Conservation (phyloP, 1,284 basidiomycete species). For the Phylloporus sp. region DNA sequence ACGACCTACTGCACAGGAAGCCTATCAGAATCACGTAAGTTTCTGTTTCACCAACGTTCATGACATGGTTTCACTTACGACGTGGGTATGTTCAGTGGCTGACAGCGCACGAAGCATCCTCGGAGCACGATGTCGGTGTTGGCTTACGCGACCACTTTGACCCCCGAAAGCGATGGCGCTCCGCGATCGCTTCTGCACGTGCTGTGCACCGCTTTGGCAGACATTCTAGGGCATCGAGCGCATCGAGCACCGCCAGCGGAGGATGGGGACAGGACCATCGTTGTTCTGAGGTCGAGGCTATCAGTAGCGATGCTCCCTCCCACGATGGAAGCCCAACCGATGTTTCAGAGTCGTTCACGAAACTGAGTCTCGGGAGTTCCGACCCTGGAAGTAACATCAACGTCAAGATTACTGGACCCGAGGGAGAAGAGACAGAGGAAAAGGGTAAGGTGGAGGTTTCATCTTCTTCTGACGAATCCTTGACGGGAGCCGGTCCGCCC, state of each 20-base stretch:
- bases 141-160: conserved; percentile 84
- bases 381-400: conserved; percentile 36
- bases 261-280: conserved; percentile 41
- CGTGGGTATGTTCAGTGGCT: conserved; percentile 63
- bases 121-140: conserved; percentile 73
- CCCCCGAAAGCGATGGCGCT: conserved; percentile 71
- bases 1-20: conserved; percentile 80
- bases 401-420: conserved; percentile 44
- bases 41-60: conserved; percentile 6
- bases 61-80: conserved; percentile 4
- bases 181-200: conserved; percentile 70
- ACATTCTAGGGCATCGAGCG: conserved; percentile 40
- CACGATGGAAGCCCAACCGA: conserved; percentile 35
- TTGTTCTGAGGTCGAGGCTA: conserved; percentile 19
- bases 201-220: conserved; percentile 63
- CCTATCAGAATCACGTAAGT: conserved; percentile 61
- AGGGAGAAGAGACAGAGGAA: conserved; percentile 31
- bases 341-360: conserved; percentile 32
- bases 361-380: conserved; percentile 37
- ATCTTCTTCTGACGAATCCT: conserved; percentile 26
- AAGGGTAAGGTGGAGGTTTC: conserved; percentile 32
- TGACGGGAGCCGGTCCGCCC: conserved; percentile 27
- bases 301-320: conserved; percentile 17
- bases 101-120: conserved; percentile 62
- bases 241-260: conserved; percentile 41